Percentiles rank a stretch among this genome's conserved stretches.
Evolutionary conservation across 2,329 filamentous ascomycete species (phyloP).

Genomic region (Alternaria triticina): DNA sequence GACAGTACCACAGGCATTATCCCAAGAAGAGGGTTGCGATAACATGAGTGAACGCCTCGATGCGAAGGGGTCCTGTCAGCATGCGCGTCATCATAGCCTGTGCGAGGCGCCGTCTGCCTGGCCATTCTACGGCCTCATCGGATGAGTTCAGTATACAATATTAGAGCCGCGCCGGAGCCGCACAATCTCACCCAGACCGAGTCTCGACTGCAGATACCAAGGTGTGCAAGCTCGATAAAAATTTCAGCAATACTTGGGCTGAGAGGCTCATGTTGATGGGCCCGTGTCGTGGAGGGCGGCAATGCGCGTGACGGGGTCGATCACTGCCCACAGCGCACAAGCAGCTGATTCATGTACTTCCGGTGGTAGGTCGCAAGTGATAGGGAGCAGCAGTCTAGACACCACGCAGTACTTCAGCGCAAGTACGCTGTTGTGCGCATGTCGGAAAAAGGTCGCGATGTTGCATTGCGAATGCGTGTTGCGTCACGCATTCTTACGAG

Average conservation of each 20-base stretch:
- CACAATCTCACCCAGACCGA: background rate
- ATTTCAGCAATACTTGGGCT: background rate
- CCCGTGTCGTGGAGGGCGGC: background rate
- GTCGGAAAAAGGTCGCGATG: background rate
- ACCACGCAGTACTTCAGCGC: background rate
- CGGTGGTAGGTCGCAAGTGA: background rate
- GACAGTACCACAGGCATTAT: conserved; percentile 6
- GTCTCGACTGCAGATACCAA: background rate
- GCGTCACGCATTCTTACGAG: background rate
- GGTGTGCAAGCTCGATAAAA: background rate
- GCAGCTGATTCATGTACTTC: background rate
- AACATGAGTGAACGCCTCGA: background rate
- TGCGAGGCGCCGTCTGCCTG: conserved; percentile 2
- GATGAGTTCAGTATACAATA: background rate
- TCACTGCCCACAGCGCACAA: background rate
- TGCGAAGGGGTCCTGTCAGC: conserved; percentile 4
- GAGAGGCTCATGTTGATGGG: background rate
- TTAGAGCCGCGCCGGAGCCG: background rate
- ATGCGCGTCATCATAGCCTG: background rate
- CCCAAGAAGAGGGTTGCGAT: conserved; percentile 3
- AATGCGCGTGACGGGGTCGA: conserved; percentile 1
- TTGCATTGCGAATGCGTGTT: background rate
- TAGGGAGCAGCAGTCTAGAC: background rate
- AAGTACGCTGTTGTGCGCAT: background rate
- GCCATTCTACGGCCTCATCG: conserved; percentile 8